A percentile compares a stretch with the other conserved stretches of the same genome.
Conservation (phyloP, 257 asterid species). For the Anisodus acutangulus region DNA sequence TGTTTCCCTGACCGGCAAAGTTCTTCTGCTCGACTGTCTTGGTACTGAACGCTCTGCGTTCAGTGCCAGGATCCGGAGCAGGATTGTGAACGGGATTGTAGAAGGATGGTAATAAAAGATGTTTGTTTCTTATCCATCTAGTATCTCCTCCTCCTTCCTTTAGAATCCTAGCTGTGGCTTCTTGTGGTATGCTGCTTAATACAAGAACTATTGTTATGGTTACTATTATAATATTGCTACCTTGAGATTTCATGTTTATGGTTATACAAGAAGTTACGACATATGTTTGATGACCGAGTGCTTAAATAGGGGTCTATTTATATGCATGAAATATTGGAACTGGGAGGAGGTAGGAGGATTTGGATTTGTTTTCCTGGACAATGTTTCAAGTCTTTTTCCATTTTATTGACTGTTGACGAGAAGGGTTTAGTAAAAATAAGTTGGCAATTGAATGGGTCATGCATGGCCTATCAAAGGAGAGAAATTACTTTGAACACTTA, state of each 20-base stretch:
- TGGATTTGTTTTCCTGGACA: not conserved
- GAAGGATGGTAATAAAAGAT: slow-evolving; percentile 22
- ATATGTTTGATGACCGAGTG: not conserved
- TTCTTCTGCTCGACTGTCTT: slow-evolving; percentile 44
- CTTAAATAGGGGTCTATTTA: not conserved
- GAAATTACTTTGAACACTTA: not conserved
- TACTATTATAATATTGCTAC: not conserved
- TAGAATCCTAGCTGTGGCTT: slow-evolving; percentile 22
- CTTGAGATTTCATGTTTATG: slow-evolving; percentile 18
- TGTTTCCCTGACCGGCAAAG: slow-evolving; percentile 39
- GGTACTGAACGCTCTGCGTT: slow-evolving; percentile 34
- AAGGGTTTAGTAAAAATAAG: not conserved
- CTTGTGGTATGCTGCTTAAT: slow-evolving; percentile 21
- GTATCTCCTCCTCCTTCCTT: not conserved
- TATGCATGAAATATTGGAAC: not conserved
- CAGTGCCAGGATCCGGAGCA: slow-evolving; percentile 36
- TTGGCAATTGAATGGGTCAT: slow-evolving; percentile 22
- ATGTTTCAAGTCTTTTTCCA: not conserved
- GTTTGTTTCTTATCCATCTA: not conserved
- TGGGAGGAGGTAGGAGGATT: not conserved
- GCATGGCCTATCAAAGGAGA: not conserved
- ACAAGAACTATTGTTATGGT: slow-evolving; percentile 13
- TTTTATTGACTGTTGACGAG: slow-evolving; percentile 16
- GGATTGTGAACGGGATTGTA: slow-evolving; percentile 26
- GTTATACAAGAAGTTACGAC: not conserved